These are phyloP conservation scores for Lactuca saligna DNA, from an alignment of 129 eudicot genomes.

Conservation along the genomic window DNA sequence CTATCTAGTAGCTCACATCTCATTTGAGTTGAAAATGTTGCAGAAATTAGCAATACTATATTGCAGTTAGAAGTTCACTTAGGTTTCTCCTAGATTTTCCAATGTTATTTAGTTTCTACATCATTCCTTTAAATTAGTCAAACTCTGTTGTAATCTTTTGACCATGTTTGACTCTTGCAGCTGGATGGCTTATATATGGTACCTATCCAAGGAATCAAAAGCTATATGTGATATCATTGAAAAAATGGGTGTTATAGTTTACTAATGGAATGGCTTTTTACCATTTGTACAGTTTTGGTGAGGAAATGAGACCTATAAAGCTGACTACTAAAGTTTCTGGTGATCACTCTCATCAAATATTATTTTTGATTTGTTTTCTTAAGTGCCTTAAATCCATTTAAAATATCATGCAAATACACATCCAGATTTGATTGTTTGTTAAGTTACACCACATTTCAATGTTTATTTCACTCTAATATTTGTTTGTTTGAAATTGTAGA, in stretches of 20 bases:
- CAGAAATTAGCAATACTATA: too few relatives aligned
- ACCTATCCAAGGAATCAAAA: conserved; percentile 86
- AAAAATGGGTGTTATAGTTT: conserved; percentile 15
- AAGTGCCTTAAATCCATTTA: conserved; percentile 14
- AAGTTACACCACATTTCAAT: conserved; percentile 3
- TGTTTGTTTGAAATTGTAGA: too few relatives aligned
- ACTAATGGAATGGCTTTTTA: conserved; percentile 17
- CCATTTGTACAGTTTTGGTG: conserved; percentile 69
- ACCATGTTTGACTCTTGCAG: conserved; percentile 41
- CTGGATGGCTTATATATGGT: conserved; percentile 87
- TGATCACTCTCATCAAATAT: conserved; percentile 21
- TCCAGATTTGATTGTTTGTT: conserved; percentile 10
- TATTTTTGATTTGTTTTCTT: not conserved
- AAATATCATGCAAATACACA: conserved; percentile 8
- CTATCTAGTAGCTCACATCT: conserved; percentile 82
- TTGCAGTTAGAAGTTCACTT: too few relatives aligned
- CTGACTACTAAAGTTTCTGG: conserved; percentile 98
- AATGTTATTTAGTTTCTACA: conserved; percentile 11
- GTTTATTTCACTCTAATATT: too few relatives aligned
- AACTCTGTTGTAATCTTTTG: conserved; percentile 10
- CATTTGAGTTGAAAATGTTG: conserved; percentile 81
- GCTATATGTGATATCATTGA: conserved; percentile 44
- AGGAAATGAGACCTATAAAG: conserved; percentile 99
- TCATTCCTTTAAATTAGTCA: conserved; percentile 2
- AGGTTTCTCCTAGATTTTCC: too few relatives aligned